phyloP scores from a whole-genome alignment of 257 asterid species.

The Ehretia macrophylla region DNA sequence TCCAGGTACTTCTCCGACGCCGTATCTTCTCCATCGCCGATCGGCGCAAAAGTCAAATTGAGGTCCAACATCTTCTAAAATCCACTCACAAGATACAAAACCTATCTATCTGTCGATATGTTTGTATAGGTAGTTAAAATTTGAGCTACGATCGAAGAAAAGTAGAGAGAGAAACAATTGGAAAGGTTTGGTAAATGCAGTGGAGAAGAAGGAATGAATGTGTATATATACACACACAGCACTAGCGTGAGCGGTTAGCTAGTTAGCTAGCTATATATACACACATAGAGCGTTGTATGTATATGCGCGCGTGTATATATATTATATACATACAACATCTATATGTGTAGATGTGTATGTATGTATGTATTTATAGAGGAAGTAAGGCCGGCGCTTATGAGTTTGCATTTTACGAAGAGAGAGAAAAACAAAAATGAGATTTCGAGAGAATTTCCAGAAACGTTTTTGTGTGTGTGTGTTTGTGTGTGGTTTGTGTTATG shows the following conservation, averaged over 20 bases:
- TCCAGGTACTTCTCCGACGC: slow-evolving; percentile 33
- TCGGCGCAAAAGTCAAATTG: slow-evolving; percentile 31
- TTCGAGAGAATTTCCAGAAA: not conserved
- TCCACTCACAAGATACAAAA: not conserved
- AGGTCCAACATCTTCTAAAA: slow-evolving; percentile 55
- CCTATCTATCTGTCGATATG: not conserved
- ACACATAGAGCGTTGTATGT: not conserved
- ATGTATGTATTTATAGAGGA: too few species aligned
- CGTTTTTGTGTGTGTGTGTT: not conserved
- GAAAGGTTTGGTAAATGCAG: slow-evolving; percentile 11
- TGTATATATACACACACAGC: slow-evolving; percentile 8
- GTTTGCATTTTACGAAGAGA: too few species aligned
- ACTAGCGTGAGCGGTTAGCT: not conserved
- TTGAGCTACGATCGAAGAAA: not conserved
- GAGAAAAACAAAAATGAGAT: not conserved
- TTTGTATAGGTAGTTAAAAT: not conserved
- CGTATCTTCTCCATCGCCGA: slow-evolving; percentile 34
- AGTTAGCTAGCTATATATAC: not conserved
- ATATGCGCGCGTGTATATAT: not conserved
- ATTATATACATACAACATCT: too few species aligned
- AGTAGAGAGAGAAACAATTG: slow-evolving; percentile 18
- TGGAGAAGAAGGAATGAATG: slow-evolving; percentile 49
- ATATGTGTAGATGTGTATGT: too few species aligned
- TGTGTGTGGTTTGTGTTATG: too few species aligned
- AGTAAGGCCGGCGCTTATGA: too few species aligned